Evolutionary conservation across 345 rosid species (phyloP).

Genomic region (Gossypium turneri): DNA sequence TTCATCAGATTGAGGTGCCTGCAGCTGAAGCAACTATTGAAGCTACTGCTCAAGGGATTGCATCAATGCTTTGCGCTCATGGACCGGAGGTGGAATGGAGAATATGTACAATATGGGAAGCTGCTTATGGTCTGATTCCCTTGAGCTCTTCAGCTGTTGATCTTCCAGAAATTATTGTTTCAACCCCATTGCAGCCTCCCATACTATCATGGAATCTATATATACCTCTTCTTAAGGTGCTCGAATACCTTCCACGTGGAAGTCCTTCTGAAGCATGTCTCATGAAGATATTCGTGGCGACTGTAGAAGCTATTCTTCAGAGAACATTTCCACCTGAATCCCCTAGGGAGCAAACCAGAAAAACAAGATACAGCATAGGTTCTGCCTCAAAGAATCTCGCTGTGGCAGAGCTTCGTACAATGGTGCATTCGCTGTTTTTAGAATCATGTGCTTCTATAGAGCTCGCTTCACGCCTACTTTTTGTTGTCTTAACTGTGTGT

Average conservation of each 20-base stretch:
- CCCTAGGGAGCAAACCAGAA: slow-evolving; percentile 47
- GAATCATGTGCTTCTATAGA: slow-evolving; percentile 88
- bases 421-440: slow-evolving; percentile 93
- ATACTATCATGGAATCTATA: slow-evolving; percentile 88
- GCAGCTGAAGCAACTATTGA: slow-evolving; percentile 96
- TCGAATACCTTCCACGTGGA: slow-evolving; percentile 97
- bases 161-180: slow-evolving; percentile 95
- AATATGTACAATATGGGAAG: slow-evolving; percentile 99
- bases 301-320: slow-evolving; percentile 83
- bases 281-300: slow-evolving; percentile 94
- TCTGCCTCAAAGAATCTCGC: slow-evolving; percentile 84
- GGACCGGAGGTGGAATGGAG: slow-evolving; percentile 99
- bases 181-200: slow-evolving; percentile 92
- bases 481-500: slow-evolving; percentile 93
- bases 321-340: slow-evolving; percentile 81
- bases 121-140: slow-evolving; percentile 95
- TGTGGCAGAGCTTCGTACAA: slow-evolving; percentile 93
- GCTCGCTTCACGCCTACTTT: slow-evolving; percentile 89
- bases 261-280: slow-evolving; percentile 99
- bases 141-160: slow-evolving; percentile 92
- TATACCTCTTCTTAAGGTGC: slow-evolving; percentile 94
- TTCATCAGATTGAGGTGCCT: slow-evolving; percentile 84
- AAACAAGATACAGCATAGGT: slow-evolving; percentile 52
- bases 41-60: slow-evolving; percentile 99
- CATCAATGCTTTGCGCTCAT: slow-evolving; percentile 98